Percentiles rank a stretch among this genome's conserved stretches.
These are phyloP conservation scores for Aspergillus fructus DNA, from an alignment of 2,329 filamentous ascomycete genomes.

Conservation along the genomic window DNA sequence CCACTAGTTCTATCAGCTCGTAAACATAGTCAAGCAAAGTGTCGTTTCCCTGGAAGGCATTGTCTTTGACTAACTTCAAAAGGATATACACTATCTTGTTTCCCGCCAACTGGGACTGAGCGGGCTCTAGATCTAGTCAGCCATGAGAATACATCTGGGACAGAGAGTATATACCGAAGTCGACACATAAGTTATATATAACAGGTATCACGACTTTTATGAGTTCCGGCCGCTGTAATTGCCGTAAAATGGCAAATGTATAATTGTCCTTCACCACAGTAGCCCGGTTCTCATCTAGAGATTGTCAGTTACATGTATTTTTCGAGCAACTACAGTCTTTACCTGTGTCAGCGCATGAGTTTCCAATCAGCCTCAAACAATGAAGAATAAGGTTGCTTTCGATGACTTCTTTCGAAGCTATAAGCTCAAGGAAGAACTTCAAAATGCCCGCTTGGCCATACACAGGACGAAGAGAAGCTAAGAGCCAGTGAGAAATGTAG, in stretches of 20 bases:
- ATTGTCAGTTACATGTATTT: constrained; percentile 13
- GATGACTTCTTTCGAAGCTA: constrained; percentile 31
- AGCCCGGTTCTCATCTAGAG: constrained; percentile 42
- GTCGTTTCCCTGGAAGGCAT: constrained; percentile 30
- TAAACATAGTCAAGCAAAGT: constrained; percentile 38
- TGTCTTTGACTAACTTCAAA: constrained; percentile 35
- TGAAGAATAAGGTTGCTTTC: constrained; percentile 37
- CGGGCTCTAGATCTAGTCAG: constrained; percentile 36
- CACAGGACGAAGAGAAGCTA: constrained; percentile 40
- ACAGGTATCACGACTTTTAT: constrained; percentile 43
- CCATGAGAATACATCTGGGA: background rate
- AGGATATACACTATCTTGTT: constrained; percentile 39
- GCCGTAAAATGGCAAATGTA: constrained; percentile 37
- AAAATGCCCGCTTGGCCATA: constrained; percentile 43
- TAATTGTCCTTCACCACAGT: constrained; percentile 41
- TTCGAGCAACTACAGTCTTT: constrained; percentile 6
- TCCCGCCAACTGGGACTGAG: constrained; percentile 37
- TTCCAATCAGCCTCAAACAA: constrained; percentile 44
- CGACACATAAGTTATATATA: constrained; percentile 47
- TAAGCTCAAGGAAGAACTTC: constrained; percentile 41
- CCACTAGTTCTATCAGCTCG: constrained; percentile 40
- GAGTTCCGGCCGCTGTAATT: constrained; percentile 35
- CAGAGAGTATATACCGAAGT: constrained; percentile 36
- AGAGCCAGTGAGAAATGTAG: constrained; percentile 3
- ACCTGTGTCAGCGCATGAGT: constrained; percentile 48